Evolutionary conservation across 1,139 yeast genomes (phyloP).

Genomic region (Saccharomyces hybrid): DNA sequence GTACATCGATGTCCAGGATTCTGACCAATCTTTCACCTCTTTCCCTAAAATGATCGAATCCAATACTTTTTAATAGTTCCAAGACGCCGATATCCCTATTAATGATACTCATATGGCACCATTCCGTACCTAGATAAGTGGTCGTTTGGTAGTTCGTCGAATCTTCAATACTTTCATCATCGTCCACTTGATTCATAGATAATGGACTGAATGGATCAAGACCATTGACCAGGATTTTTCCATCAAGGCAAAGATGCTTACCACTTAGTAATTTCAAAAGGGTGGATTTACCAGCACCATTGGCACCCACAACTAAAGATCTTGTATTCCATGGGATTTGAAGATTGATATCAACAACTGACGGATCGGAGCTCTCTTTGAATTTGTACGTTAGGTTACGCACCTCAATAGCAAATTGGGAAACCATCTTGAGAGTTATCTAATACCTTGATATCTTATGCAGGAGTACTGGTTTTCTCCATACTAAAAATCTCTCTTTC

Average conservation of each 20-base stretch:
- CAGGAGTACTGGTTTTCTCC: neutral
- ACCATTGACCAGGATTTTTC: constrained; percentile 60
- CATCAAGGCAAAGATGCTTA: constrained; percentile 72
- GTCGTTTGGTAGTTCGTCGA: constrained; percentile 42
- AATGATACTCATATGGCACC: constrained; percentile 90
- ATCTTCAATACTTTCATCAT: constrained; percentile 24
- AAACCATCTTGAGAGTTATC: neutral
- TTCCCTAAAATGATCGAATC: constrained; percentile 65
- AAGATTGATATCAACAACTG: constrained; percentile 57
- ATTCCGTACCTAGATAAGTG: constrained; percentile 93
- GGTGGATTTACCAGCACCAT: constrained; percentile 96
- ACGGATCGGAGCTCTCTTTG: constrained; percentile 51
- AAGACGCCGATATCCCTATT: constrained; percentile 85
- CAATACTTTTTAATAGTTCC: constrained; percentile 69
- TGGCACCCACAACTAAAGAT: constrained; percentile 79
- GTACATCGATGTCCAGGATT: constrained; percentile 73
- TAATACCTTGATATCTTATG: neutral
- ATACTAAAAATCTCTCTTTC: neutral
- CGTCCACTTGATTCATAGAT: constrained; percentile 12
- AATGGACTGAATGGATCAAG: constrained; percentile 68
- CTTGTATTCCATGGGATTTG: constrained; percentile 64
- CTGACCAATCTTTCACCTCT: constrained; percentile 69
- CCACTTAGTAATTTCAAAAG: constrained; percentile 80
- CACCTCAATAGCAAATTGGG: constrained; percentile 51
- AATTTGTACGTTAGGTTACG: constrained; percentile 62